Evolutionary conservation across 805 yeast genomes (phyloP).

Genomic region (Priceomyces carsonii): DNA sequence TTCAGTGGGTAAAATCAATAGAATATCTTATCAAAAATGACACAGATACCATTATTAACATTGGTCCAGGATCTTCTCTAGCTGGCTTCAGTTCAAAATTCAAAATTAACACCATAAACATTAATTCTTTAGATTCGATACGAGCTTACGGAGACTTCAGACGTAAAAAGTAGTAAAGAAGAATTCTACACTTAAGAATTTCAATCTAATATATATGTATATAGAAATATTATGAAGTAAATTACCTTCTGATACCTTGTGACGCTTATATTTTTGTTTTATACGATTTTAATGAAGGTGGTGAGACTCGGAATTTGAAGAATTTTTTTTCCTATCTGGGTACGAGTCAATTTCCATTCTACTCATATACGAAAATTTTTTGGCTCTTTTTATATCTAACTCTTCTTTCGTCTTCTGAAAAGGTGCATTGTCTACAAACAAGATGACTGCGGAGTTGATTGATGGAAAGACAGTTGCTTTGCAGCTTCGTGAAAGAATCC

Average conservation of each 20-base stretch:
- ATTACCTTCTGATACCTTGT: too few relatives aligned
- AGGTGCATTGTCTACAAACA: neutral
- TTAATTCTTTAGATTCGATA: constrained; percentile 10
- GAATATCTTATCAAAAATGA: constrained; percentile 17
- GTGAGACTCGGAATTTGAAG: neutral
- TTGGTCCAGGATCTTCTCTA: constrained; percentile 44
- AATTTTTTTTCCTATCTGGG: neutral
- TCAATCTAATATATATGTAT: neutral
- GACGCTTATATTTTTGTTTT: too few relatives aligned
- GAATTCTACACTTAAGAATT: neutral
- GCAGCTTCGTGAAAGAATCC: constrained; percentile 37
- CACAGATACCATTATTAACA: constrained; percentile 22
- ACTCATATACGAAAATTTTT: constrained; percentile 1
- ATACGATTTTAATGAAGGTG: too few relatives aligned
- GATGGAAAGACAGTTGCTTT: constrained; percentile 48
- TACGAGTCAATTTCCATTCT: constrained; percentile 3
- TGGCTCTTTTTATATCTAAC: neutral
- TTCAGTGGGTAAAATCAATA: constrained; percentile 41
- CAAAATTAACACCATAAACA: constrained; percentile 9
- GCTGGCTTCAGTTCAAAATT: constrained; percentile 21
- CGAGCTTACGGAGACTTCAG: neutral
- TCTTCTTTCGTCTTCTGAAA: neutral
- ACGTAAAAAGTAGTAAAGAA: neutral
- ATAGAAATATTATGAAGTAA: too few relatives aligned
- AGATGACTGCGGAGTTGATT: constrained; percentile 36